Conservation (phyloP, 2,329 filamentous ascomycete genomes). For the Magnaporthales sp. region DNA sequence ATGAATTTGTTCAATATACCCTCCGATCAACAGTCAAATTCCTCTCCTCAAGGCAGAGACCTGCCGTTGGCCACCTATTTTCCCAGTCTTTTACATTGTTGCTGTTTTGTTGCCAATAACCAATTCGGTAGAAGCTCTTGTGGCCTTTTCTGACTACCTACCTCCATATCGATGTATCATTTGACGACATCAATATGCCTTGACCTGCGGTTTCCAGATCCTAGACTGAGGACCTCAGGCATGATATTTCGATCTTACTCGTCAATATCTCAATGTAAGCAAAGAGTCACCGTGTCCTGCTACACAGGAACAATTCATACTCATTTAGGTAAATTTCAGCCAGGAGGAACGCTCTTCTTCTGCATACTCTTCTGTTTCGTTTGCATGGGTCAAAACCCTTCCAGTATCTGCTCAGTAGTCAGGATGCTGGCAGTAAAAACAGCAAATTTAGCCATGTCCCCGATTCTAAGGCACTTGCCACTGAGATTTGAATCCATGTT, state of each 20-base stretch:
- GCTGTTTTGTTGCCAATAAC: too few species aligned
- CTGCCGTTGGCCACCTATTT: too few species aligned
- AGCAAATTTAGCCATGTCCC: background rate
- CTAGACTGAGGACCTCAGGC: background rate
- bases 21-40: too few species aligned
- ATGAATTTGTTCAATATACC: too few species aligned
- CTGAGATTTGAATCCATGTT: background rate
- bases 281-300: background rate
- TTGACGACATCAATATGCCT: background rate
- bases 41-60: too few species aligned
- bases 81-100: too few species aligned
- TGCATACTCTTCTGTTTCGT: background rate
- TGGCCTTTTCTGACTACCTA: too few species aligned
- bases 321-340: background rate
- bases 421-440: background rate
- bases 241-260: background rate
- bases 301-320: background rate
- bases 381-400: background rate
- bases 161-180: background rate
- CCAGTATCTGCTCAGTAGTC: background rate
- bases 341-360: background rate
- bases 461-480: background rate
- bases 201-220: background rate
- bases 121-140: too few species aligned
- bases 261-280: background rate